A percentile compares a stretch with the other conserved stretches of the same genome.
Evolutionary conservation across 192 early-diverging fungal species (phyloP).

Genomic region (Umbelopsis ramanniana): DNA sequence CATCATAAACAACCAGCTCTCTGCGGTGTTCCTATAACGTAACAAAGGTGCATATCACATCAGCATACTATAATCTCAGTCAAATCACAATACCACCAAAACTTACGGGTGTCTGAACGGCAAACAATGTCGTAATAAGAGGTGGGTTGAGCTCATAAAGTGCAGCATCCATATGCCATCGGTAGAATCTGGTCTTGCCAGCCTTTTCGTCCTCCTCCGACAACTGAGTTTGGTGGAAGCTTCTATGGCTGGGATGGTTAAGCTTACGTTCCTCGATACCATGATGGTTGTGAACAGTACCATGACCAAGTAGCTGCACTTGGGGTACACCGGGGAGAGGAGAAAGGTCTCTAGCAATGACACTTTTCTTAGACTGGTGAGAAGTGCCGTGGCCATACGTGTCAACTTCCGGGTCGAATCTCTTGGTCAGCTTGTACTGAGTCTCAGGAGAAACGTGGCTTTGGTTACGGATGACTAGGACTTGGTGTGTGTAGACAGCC

Average conservation of each 20-base stretch:
- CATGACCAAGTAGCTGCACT: conserved; percentile 40
- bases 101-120: conserved; percentile 41
- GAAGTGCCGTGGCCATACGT: conserved; percentile 40
- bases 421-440: conserved; percentile 34
- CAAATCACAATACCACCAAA: neutral
- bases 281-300: conserved; percentile 33
- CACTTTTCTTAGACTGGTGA: conserved; percentile 32
- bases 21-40: conserved; percentile 30
- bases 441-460: conserved; percentile 35
- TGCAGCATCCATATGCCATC: conserved; percentile 47
- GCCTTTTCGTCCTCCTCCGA: conserved; percentile 33
- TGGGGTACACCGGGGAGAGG: conserved; percentile 37
- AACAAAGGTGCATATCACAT: neutral
- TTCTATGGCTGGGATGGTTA: conserved; percentile 35
- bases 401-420: conserved; percentile 37
- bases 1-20: conserved; percentile 34
- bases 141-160: conserved; percentile 40
- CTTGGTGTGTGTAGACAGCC: conserved; percentile 39
- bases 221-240: conserved; percentile 37
- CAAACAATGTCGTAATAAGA: conserved; percentile 37
- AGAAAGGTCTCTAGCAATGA: conserved; percentile 38
- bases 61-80: neutral
- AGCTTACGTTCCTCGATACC: conserved; percentile 39
- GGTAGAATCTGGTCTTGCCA: conserved; percentile 40
- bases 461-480: conserved; percentile 38